These are phyloP conservation scores for Epichloe amarillans DNA, from an alignment of 2,329 filamentous ascomycete species.

Conservation along the genomic window DNA sequence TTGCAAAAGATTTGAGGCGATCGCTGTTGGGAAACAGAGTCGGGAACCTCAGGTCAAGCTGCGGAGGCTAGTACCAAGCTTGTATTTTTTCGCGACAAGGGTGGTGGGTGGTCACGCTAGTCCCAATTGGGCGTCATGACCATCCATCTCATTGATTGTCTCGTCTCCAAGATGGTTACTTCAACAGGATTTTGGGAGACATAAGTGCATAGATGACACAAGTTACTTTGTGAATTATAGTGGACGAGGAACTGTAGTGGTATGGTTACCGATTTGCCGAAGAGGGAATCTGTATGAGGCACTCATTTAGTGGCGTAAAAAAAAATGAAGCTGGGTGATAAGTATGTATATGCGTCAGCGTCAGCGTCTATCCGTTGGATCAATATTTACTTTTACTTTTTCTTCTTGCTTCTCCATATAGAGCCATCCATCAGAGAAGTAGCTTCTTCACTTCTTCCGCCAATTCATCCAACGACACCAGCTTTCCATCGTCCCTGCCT, in stretches of 20 bases:
- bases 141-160: slow-evolving; percentile 2
- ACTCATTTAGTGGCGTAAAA: background rate
- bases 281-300: no score
- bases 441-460: slow-evolving; percentile 45
- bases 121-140: slow-evolving; percentile 21
- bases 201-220: no score
- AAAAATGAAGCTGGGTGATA: background rate
- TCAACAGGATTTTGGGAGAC: background rate
- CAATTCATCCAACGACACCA: slow-evolving; percentile 52
- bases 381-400: background rate
- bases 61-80: slow-evolving; percentile 6
- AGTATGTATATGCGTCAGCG: background rate
- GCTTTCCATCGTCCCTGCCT: slow-evolving; percentile 68
- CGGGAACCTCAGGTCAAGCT: background rate
- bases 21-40: background rate
- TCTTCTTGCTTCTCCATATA: background rate
- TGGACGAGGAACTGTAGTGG: no score
- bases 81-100: slow-evolving; percentile 6
- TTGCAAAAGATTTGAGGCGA: background rate
- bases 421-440: slow-evolving; percentile 4
- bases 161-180: background rate
- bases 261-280: no score
- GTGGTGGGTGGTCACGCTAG: slow-evolving; percentile 15
- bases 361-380: background rate
- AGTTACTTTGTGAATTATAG: no score